Base-by-base conservation (phyloP, 2,329 filamentous ascomycete species). In the Stachybotrys echinatus region DNA sequence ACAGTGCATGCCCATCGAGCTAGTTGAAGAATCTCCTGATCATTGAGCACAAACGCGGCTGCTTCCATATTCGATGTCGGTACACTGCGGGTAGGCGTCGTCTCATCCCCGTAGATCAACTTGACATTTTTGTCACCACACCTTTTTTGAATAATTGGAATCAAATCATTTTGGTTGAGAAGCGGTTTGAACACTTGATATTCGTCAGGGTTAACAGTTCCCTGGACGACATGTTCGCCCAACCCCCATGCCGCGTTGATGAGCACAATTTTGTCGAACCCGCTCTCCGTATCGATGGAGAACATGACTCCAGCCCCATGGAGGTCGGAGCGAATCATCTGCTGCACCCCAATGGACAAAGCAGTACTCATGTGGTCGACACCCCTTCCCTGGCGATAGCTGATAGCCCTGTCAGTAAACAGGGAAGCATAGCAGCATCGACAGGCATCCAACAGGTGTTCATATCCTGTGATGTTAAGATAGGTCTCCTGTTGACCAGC, bases 221-320 rank as follows among this genome's bases (percentile, higher is more conserved):
- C 68, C 51, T 69, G 65, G 2, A 70, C 66, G 6, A 70, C 53
- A 40, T 67, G 70, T 54, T 70, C 68, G 5, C 67, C 67, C 8
- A 71, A 60, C 2, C 66, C 67, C 67, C 66, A 71, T 5, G 54
- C 52, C 14, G 52, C 40, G 47, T 68, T 70, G 57, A 70, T 70
- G 44, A 71, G 58, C n/a, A 71, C 63, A 17, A 69, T 55, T 51
- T 66, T 67, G 52, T 69, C 62, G 37, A 68, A 70, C 6, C 66
- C 67, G 23, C 62, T 69, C 50, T 70, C 66, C 2, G 68, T 69
- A 50, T 72, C 66, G 21, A 70, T 65, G 31, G 67, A 66, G 55
- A 71, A 71, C 66, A 71, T 70, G 43, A 69, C 67, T 18, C 68
- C 68, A 7, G 67, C 65, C 10, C 64, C 65, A 5, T 63, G 52